These are phyloP conservation scores for Elongisporangium undulatum DNA, from an alignment of 352 stramenopile genomes.

Conservation along the genomic window DNA sequence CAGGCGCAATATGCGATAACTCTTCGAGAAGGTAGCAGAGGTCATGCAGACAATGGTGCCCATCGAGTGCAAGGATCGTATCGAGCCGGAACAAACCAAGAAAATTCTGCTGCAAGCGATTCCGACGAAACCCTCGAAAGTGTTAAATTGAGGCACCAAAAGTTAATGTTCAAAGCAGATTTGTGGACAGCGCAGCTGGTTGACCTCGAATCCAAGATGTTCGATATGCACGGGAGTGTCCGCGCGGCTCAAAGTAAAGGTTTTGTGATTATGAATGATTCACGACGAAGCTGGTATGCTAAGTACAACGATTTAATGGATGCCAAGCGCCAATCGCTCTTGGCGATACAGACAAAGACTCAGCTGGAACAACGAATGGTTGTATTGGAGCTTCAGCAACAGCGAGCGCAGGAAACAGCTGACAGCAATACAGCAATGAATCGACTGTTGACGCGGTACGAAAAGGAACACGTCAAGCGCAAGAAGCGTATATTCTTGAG, in stretches of 20 bases:
- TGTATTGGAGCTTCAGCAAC: conserved; percentile 8
- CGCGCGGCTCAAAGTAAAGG: conserved; percentile 26
- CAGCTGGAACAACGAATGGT: conserved; percentile 9
- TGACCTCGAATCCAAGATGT: conserved; percentile 20
- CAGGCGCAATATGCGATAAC: conserved; percentile 5
- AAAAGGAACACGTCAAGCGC: conserved; percentile 31
- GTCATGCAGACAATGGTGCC: neutral
- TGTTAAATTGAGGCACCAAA: conserved; percentile 12
- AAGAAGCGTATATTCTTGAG: conserved; percentile 20
- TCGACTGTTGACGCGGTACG: conserved; percentile 12
- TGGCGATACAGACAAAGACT: conserved; percentile 7
- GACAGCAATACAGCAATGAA: conserved; percentile 20
- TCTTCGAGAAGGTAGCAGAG: conserved; percentile 15
- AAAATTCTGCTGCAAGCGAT: neutral
- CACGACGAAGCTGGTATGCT: conserved; percentile 21
- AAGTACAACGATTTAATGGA: conserved; percentile 20
- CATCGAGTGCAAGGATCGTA: conserved; percentile 4
- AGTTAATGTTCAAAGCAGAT: conserved; percentile 19
- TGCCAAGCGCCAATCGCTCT: conserved; percentile 13
- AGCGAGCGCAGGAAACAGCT: conserved; percentile 3
- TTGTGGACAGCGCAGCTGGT: conserved; percentile 15
- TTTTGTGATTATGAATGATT: conserved; percentile 33
- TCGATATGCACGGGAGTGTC: conserved; percentile 22
- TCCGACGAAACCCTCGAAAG: conserved; percentile 1
- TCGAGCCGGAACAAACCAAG: neutral